Conservation (phyloP, 73 alveolate genomes). For the Paramecium octaurelia region DNA sequence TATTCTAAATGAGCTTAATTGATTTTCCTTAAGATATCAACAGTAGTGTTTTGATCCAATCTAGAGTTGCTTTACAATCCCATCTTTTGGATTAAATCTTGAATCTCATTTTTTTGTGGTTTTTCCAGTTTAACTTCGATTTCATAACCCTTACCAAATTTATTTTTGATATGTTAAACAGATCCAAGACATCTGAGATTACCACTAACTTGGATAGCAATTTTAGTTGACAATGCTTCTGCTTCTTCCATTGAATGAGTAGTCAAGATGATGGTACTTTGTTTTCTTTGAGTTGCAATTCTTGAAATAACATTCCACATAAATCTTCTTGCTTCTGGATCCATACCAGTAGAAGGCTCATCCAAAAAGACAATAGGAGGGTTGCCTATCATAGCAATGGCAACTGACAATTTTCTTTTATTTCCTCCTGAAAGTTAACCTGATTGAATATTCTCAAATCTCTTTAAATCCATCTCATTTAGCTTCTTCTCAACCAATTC, state of each 20-base stretch:
- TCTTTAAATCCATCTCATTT: conserved; percentile 88
- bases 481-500: conserved; percentile 77
- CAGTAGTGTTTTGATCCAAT: conserved; percentile 31
- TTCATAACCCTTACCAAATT: conserved; percentile 90
- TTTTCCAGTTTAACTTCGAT: conserved; percentile 72
- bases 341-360: conserved; percentile 99
- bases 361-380: conserved; percentile 98
- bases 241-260: conserved; percentile 93
- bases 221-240: conserved; percentile 78
- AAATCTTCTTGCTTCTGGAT: conserved; percentile 96
- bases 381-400: conserved; percentile 97
- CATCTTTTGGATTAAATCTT: background rate
- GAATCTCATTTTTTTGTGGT: conserved; percentile 44
- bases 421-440: conserved; percentile 97
- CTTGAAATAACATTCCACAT: conserved; percentile 97
- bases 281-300: conserved; percentile 80
- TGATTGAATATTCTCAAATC: conserved; percentile 78
- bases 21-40: background rate
- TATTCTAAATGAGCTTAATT: background rate
- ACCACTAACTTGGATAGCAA: conserved; percentile 90
- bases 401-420: conserved; percentile 97
- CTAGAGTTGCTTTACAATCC: background rate
- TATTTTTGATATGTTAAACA: conserved; percentile 78
- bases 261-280: conserved; percentile 73
- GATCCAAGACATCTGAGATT: conserved; percentile 86